These are phyloP conservation scores for Chalaropsis thielavioides DNA, from an alignment of 2,329 filamentous ascomycete species.

Conservation along the genomic window DNA sequence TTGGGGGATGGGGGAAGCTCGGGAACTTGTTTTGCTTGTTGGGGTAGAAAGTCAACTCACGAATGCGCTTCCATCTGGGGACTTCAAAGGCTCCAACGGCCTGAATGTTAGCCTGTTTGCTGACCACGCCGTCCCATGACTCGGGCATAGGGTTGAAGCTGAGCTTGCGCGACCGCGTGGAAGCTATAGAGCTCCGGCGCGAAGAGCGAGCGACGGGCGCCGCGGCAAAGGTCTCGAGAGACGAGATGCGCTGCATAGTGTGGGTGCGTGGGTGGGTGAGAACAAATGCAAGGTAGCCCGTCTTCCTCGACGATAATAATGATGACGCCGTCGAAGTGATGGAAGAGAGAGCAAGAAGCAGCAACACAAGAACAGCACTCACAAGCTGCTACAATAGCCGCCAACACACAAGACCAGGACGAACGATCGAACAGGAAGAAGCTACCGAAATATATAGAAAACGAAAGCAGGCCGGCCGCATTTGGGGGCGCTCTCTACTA, in stretches of 20 bases:
- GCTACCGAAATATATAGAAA: neutral
- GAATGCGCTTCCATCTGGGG: slow-evolving; percentile 37
- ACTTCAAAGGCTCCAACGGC: slow-evolving; percentile 41
- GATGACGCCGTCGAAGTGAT: no score
- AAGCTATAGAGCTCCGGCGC: slow-evolving; percentile 32
- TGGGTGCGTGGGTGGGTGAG: neutral
- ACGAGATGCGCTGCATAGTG: slow-evolving; percentile 34
- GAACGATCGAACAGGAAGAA: neutral
- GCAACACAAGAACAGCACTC: neutral
- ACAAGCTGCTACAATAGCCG: no score
- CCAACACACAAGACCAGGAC: neutral
- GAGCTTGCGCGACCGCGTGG: slow-evolving; percentile 34
- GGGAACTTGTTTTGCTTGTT: neutral
- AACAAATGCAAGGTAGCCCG: neutral
- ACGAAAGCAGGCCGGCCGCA: neutral
- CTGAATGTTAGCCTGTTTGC: slow-evolving; percentile 29
- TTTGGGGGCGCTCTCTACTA: neutral
- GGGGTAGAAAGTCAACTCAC: slow-evolving; percentile 26
- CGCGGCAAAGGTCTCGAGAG: slow-evolving; percentile 38
- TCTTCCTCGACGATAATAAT: neutral
- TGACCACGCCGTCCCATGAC: slow-evolving; percentile 33
- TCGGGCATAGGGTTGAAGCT: slow-evolving; percentile 42
- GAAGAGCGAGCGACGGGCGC: slow-evolving; percentile 26
- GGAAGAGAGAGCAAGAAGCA: neutral
- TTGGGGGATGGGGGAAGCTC: neutral